Percentiles rank a stretch among this genome's conserved stretches.
Conservation (phyloP, 768 basidiomycete species). For the Phallus indusiatus region DNA sequence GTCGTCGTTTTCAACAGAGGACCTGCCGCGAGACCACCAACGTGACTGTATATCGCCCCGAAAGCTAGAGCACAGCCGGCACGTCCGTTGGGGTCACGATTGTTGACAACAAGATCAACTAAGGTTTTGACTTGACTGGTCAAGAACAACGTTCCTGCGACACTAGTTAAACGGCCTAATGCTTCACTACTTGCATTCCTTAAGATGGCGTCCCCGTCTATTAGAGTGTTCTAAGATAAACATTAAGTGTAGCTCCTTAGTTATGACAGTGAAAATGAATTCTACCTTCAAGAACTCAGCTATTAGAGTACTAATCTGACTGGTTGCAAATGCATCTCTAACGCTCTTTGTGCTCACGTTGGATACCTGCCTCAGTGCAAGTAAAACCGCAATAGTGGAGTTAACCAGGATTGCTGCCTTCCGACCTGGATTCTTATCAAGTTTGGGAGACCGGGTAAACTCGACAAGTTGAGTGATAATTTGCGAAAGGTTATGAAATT, state of each 20-base stretch:
- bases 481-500: slow-evolving; percentile 44
- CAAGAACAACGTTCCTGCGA: slow-evolving; percentile 77
- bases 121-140: slow-evolving; percentile 81
- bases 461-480: slow-evolving; percentile 53
- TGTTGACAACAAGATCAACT: slow-evolving; percentile 89
- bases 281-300: slow-evolving; percentile 71
- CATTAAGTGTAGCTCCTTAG: neutral
- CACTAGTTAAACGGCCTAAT: slow-evolving; percentile 75
- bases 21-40: slow-evolving; percentile 91
- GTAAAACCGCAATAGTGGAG: slow-evolving; percentile 61
- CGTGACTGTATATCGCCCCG: slow-evolving; percentile 82
- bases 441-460: slow-evolving; percentile 58
- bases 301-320: slow-evolving; percentile 50
- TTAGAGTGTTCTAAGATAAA: slow-evolving; percentile 33
- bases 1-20: slow-evolving; percentile 93
- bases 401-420: slow-evolving; percentile 81
- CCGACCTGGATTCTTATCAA: slow-evolving; percentile 81
- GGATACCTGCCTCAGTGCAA: slow-evolving; percentile 51
- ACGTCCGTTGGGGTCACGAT: slow-evolving; percentile 84
- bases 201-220: slow-evolving; percentile 71
- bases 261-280: neutral
- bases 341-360: slow-evolving; percentile 44
- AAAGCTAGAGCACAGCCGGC: slow-evolving; percentile 93
- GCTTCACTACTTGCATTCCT: slow-evolving; percentile 78
- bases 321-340: slow-evolving; percentile 56